phyloP scores from a whole-genome alignment of 129 eudicot species.

The Centella asiatica region DNA sequence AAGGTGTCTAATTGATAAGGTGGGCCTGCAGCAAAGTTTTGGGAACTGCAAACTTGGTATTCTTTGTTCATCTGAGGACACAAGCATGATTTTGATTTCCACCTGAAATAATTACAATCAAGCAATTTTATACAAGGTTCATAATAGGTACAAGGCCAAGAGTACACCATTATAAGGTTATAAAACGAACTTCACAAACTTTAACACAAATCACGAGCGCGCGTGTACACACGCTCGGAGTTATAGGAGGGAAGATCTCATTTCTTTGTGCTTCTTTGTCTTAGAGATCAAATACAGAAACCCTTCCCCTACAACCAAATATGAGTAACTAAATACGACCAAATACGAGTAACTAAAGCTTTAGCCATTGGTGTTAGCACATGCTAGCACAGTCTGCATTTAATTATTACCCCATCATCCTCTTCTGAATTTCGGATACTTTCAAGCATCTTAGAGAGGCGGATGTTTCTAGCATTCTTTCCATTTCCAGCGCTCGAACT shows the following conservation, averaged over 20 bases:
- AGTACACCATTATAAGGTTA: neutral
- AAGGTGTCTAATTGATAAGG: conserved; percentile 28
- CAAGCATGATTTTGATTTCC: conserved; percentile 39
- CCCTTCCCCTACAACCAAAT: conserved; percentile 4
- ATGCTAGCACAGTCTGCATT: neutral
- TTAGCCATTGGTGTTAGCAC: neutral
- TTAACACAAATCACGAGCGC: neutral
- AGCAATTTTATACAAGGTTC: conserved; percentile 6
- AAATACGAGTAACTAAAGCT: conserved; percentile 5
- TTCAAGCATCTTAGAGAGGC: conserved; percentile 51
- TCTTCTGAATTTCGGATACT: conserved; percentile 42
- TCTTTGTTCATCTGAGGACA: conserved; percentile 45
- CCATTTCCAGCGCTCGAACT: conserved; percentile 28
- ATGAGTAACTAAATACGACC: conserved; percentile 13
- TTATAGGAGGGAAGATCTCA: neutral
- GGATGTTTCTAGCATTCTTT: conserved; percentile 35
- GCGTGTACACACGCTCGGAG: too few relatives aligned
- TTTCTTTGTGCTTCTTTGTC: neutral
- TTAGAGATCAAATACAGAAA: neutral
- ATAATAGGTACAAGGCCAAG: neutral
- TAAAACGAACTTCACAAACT: neutral
- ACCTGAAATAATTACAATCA: conserved; percentile 28
- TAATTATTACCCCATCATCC: conserved; percentile 42
- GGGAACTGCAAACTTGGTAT: conserved; percentile 38
- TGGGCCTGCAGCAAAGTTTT: conserved; percentile 48